A percentile compares a stretch with the other conserved stretches of the same genome.
Conservation (phyloP, 805 yeast species). For the Ogataea zsoltii region DNA sequence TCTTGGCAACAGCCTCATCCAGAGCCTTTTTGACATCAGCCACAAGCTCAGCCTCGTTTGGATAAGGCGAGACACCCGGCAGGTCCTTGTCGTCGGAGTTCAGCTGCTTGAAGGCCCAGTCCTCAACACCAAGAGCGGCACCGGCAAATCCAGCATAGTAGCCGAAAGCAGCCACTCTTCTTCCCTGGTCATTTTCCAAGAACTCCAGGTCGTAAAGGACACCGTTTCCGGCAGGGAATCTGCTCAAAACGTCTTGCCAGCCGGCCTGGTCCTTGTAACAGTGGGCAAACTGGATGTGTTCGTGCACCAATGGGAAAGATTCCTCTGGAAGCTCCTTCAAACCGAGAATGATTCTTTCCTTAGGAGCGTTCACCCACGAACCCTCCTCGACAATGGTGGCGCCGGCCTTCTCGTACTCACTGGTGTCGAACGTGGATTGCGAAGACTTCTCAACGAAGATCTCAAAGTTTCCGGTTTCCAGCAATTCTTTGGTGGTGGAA, state of each 20-base stretch:
- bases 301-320: constrained; percentile 90
- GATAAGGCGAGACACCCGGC: constrained; percentile 80
- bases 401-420: constrained; percentile 80
- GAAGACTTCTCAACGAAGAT: constrained; percentile 85
- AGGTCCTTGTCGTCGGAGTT: constrained; percentile 67
- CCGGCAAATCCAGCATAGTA: constrained; percentile 99
- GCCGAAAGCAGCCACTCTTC: constrained; percentile 99
- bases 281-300: constrained; percentile 98
- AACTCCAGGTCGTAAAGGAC: constrained; percentile 91
- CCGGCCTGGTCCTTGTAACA: constrained; percentile 98
- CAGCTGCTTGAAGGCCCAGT: constrained; percentile 90
- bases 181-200: constrained; percentile 88
- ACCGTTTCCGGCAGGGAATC: constrained; percentile 93
- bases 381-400: constrained; percentile 89
- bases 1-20: constrained; percentile 54
- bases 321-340: constrained; percentile 94
- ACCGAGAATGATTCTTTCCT: constrained; percentile 86
- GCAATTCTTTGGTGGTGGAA: constrained; percentile 75
- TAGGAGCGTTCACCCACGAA: constrained; percentile 91
- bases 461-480: constrained; percentile 80
- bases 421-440: constrained; percentile 74
- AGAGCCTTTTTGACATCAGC: constrained; percentile 66
- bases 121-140: constrained; percentile 92
- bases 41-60: constrained; percentile 74
- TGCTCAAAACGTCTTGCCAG: constrained; percentile 85